Evolutionary conservation across 2,329 filamentous ascomycete genomes (phyloP).

Genomic region (Juglanconis juglandina): DNA sequence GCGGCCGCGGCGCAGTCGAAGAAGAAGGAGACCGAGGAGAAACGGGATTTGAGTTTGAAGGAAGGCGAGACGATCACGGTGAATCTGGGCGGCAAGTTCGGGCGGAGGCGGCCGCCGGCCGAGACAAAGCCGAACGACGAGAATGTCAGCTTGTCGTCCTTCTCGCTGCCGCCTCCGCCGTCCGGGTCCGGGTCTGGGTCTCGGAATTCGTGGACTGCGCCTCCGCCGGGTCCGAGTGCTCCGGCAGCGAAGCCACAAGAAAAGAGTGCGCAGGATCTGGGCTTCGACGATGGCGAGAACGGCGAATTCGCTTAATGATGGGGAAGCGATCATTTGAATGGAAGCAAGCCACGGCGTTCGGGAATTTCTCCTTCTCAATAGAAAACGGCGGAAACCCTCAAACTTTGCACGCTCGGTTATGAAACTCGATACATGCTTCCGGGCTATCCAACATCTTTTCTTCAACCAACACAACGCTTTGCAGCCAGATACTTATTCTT

Average conservation of each 20-base stretch:
- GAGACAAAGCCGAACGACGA: slow-evolving; percentile 28
- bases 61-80: slow-evolving; percentile 87
- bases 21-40: slow-evolving; percentile 46
- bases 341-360: not conserved
- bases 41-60: slow-evolving; percentile 79
- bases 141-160: slow-evolving; percentile 45
- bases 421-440: not conserved
- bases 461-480: not conserved
- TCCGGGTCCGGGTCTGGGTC: slow-evolving; percentile 29
- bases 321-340: not conserved
- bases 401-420: not conserved
- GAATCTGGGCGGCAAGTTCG: slow-evolving; percentile 62
- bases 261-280: slow-evolving; percentile 61
- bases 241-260: slow-evolving; percentile 59
- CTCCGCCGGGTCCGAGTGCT: slow-evolving; percentile 61
- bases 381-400: not conserved
- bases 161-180: slow-evolving; percentile 73
- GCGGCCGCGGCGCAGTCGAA: slow-evolving; percentile 33
- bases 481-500: slow-evolving; percentile 8
- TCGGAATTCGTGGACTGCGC: slow-evolving; percentile 45
- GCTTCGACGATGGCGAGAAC: slow-evolving; percentile 85
- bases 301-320: slow-evolving; percentile 66
- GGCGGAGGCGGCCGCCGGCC: slow-evolving; percentile 36
- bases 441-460: not conserved
- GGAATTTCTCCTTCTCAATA: not conserved